These are phyloP conservation scores for Botrytis deweyae DNA, from an alignment of 2,329 filamentous ascomycete species.

Conservation along the genomic window DNA sequence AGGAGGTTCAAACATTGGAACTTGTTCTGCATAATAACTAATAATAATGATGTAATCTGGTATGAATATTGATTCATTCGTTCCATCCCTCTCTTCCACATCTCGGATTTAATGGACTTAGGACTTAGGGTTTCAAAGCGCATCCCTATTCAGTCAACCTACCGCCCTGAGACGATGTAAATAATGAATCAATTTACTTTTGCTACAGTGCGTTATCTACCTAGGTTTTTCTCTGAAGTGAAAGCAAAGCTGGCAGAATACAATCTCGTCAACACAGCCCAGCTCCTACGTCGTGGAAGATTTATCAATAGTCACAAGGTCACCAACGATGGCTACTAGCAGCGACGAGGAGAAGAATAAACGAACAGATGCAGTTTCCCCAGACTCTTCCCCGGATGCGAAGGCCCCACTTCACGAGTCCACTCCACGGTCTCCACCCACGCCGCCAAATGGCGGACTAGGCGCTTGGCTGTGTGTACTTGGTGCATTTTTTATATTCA, in stretches of 20 bases:
- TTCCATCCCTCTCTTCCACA: not conserved
- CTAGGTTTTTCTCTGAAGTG: not conserved
- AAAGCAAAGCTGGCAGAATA: not conserved
- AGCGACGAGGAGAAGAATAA: not conserved
- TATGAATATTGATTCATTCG: not conserved
- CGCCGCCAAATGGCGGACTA: conserved; percentile 24
- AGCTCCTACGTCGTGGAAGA: not conserved
- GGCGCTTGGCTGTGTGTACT: conserved; percentile 22
- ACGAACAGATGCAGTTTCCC: not conserved
- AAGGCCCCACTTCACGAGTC: not conserved
- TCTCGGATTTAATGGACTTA: not conserved
- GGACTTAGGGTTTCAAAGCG: not conserved
- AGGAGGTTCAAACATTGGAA: not conserved
- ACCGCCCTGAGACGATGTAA: not conserved
- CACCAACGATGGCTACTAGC: not conserved
- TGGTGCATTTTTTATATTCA: conserved; percentile 18
- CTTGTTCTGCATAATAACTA: not conserved
- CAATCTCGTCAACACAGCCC: not conserved
- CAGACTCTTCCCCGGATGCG: not conserved
- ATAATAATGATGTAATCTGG: not conserved
- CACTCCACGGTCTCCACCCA: not conserved
- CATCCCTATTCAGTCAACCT: not conserved
- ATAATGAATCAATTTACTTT: not conserved
- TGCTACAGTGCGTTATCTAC: not conserved
- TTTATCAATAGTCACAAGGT: not conserved